Base-by-base conservation (phyloP, 441 rosid species). In the Flueggea neowawraea region DNA sequence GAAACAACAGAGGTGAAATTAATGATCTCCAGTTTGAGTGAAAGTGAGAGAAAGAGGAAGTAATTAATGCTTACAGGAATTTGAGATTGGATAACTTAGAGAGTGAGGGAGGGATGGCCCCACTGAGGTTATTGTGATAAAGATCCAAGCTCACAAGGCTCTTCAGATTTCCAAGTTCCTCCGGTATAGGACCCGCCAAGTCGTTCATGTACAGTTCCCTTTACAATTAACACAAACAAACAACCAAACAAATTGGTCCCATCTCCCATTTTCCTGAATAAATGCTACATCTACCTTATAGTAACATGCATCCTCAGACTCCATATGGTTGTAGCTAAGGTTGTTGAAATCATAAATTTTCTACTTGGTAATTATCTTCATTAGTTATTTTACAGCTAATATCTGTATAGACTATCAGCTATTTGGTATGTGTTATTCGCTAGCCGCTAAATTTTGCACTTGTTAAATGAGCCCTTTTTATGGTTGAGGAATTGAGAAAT, bases 201-300 rank as follows among this genome's bases (percentile, higher is more conserved):
- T 77, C 62, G 71, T 85, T 85, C 85, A 69, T 82, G 77, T 84
- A 88, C 36, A 85, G 71, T 63, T 88, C 91, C 73, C 95, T 84
- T 69, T 13, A 32, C 60, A 68, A 12, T 8, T 13, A 31, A 63
- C 51, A 63, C 43, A 45, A 55, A 66, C 28, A 67, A 65, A n/a
- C n/a, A n/a, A n/a, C n/a, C n/a, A n/a, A n/a, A 60, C 70, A 53
- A 53, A 28, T 16, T 53, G 14, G 13, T 5, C 16, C 64, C 36
- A 13, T 58, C 8, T 13, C 15, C 54, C 16, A n/a, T 51, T 0
- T 51, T 17, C 16, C 17, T 14, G 39, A 54, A 43, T 62, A 52
- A 56, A 54, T 70, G 52, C 43, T 55, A 41, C 16, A 53, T 36
- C 41, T 36, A 36, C 6, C 41, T 36, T 36, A 36, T 36, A 3